Conservation (phyloP, 2,329 filamentous ascomycete genomes). For the Aureobasidium sp. region DNA sequence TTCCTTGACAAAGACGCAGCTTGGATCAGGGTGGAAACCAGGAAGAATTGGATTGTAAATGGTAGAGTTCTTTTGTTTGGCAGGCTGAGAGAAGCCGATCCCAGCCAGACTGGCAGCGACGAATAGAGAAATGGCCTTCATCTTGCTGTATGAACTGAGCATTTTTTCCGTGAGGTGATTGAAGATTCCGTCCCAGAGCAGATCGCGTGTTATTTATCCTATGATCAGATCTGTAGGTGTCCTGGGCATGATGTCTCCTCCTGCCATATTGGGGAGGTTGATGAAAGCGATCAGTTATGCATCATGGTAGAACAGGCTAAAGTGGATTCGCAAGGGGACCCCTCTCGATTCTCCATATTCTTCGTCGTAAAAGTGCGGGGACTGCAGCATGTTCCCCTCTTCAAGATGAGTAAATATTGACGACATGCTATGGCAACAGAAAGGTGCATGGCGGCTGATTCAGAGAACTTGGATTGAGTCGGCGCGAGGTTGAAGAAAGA, state of each 20-base stretch:
- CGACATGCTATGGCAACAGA: no score
- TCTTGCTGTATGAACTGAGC: not conserved
- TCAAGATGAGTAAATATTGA: no score
- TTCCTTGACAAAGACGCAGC: conserved; percentile 33
- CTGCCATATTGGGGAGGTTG: not conserved
- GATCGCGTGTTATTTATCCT: not conserved
- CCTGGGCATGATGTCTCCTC: not conserved
- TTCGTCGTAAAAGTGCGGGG: not conserved
- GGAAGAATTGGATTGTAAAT: conserved; percentile 38
- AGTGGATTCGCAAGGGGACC: not conserved
- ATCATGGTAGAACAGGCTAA: not conserved
- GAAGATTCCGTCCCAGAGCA: not conserved
- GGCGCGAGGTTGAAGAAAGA: no score
- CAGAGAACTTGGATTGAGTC: no score
- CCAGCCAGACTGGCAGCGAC: not conserved
- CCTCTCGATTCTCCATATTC: not conserved
- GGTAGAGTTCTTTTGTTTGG: conserved; percentile 1
- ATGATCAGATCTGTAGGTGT: not conserved
- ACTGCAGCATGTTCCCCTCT: not conserved
- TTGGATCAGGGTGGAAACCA: conserved; percentile 39
- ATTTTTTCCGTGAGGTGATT: no score
- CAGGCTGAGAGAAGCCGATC: not conserved
- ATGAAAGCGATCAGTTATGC: not conserved
- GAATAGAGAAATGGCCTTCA: not conserved
- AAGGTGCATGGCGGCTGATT: no score